Evolutionary conservation across 176 grass and related monocot genomes (phyloP).

Genomic region (Eragrostis nindensis): DNA sequence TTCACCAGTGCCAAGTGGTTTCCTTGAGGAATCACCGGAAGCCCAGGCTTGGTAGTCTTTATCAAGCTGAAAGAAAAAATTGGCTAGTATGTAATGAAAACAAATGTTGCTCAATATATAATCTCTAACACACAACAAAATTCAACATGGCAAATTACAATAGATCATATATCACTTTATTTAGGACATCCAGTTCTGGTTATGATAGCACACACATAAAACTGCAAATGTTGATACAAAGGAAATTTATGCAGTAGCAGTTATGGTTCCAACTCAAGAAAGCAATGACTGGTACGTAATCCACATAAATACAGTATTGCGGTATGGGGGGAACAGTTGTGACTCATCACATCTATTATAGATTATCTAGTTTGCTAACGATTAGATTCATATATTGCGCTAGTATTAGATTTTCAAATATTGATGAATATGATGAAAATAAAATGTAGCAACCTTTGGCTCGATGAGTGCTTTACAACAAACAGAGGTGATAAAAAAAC

Average conservation of each 20-base stretch:
- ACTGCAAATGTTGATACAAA: not conserved
- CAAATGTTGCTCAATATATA: slow-evolving; percentile 8
- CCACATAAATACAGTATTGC: too few relatives aligned
- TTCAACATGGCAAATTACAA: not conserved
- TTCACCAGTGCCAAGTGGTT: slow-evolving; percentile 90
- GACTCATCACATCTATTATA: too few relatives aligned
- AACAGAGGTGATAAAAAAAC: not conserved
- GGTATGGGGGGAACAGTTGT: too few relatives aligned
- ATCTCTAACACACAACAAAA: not conserved
- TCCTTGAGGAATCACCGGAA: slow-evolving; percentile 84
- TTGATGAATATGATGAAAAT: too few relatives aligned
- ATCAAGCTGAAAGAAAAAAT: slow-evolving; percentile 65
- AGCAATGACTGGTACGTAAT: not conserved
- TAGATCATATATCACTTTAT: not conserved
- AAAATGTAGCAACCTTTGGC: too few relatives aligned
- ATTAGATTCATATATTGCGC: too few relatives aligned
- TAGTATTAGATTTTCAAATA: too few relatives aligned
- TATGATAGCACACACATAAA: not conserved
- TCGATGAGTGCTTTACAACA: not conserved
- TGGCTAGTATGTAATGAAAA: not conserved
- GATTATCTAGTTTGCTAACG: too few relatives aligned
- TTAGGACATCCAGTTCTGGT: slow-evolving; percentile 9
- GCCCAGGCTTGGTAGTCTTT: slow-evolving; percentile 96
- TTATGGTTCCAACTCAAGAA: slow-evolving; percentile 15
- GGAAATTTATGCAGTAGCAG: not conserved